Evolutionary conservation across 2,329 filamentous ascomycete genomes (phyloP), one percentile per base, ranked within the genome.

Genomic region (Penicillium sclerotigenum): DNA sequence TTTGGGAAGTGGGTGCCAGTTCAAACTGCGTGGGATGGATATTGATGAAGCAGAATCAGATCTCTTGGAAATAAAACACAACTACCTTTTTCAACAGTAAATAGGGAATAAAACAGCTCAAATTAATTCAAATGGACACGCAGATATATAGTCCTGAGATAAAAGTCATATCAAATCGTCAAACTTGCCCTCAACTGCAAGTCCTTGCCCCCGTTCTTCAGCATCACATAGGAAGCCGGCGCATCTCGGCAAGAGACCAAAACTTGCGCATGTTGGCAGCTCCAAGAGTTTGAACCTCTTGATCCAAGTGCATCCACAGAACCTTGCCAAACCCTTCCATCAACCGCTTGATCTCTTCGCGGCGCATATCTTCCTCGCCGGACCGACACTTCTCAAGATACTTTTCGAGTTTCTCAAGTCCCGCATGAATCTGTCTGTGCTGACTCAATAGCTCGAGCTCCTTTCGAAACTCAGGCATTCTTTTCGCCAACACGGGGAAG

Each of bases 191-290:
- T 16, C 26, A 16, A 18, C 9, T 18, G 16, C 8, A 26, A 37
- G n/a, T 13, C 5, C 10, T 38, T 24, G 34, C n/a, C 24, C 20
- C 10, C 13, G 14, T 48, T 40, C 14, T 20, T 24, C 1, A 34
- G 24, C 11, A 57, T 64, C 46, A 91, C 77, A 91, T 90, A 0
- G 83, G 85, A 76, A 94, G 80, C 49, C 76, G 74, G 71, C 74
- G 78, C 73, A 96, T 86, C 79, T 96, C 91, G 45, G 89, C 84
- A 58, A 85, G 64, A 0, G 80, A 88, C 89, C 90, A 96, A 73
- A 89, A 91, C 73, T 80, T 84, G 64, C 90, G 81, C 91, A 96
- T 96, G 71, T 93, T 95, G 72, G 94, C 89, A 42, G 91, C 91
- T 2, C 87, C 84, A 31, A 96, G 73, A 62, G 88, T 83, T 72